Evolutionary conservation across 1,139 yeast species (phyloP).

Genomic region (Debaryomyces subglobosus): DNA sequence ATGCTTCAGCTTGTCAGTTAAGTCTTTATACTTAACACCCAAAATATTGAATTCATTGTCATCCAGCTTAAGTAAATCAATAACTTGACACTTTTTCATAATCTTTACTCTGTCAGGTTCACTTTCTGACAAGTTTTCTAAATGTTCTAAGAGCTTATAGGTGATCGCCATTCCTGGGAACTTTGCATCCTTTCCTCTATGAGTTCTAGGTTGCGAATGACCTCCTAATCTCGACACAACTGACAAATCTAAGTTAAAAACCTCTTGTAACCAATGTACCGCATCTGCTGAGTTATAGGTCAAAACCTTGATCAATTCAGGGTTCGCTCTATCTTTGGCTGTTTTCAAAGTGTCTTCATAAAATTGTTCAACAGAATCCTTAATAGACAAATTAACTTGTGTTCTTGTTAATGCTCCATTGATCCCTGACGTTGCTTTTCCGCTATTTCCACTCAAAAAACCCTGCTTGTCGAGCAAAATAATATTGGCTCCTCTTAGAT

Average conservation of each 20-base stretch:
- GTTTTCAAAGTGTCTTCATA: slow-evolving; percentile 68
- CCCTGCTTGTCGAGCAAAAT: slow-evolving; percentile 64
- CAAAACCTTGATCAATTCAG: slow-evolving; percentile 52
- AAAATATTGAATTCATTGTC: slow-evolving; percentile 29
- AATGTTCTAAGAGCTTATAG: slow-evolving; percentile 56
- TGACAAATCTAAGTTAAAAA: slow-evolving; percentile 62
- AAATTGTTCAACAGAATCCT: slow-evolving; percentile 62
- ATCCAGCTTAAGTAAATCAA: slow-evolving; percentile 48
- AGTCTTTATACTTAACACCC: slow-evolving; percentile 54
- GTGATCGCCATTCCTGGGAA: slow-evolving; percentile 82
- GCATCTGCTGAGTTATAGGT: slow-evolving; percentile 61
- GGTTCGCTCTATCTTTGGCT: slow-evolving; percentile 64
- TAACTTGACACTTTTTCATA: slow-evolving; percentile 56
- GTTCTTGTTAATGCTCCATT: slow-evolving; percentile 73
- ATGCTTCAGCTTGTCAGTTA: slow-evolving; percentile 34
- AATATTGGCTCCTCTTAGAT: slow-evolving; percentile 58
- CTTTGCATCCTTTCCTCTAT: slow-evolving; percentile 66
- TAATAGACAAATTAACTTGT: slow-evolving; percentile 51
- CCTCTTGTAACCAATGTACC: slow-evolving; percentile 71
- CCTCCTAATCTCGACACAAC: slow-evolving; percentile 74
- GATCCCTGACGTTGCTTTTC: slow-evolving; percentile 82
- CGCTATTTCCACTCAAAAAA: slow-evolving; percentile 75
- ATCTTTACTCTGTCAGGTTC: slow-evolving; percentile 57
- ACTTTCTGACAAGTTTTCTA: slow-evolving; percentile 51
- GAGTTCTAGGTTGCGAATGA: slow-evolving; percentile 74